Conservation (phyloP, 768 basidiomycete species). For the Mrakia blollopis region DNA sequence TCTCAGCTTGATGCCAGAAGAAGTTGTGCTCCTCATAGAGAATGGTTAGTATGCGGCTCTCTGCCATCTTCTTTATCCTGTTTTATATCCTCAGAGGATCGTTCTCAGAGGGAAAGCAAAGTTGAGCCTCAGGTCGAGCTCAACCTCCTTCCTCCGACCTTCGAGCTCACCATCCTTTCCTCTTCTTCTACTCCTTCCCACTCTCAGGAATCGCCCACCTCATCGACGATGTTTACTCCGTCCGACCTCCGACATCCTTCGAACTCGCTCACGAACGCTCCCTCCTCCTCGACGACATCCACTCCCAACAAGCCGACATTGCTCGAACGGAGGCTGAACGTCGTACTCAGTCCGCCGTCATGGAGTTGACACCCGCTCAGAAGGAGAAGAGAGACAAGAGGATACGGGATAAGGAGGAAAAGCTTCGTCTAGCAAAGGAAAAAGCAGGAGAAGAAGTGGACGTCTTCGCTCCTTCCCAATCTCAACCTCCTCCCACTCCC, state of each 20-base stretch:
- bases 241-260: slow-evolving; percentile 50
- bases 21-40: slow-evolving; percentile 78
- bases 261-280: slow-evolving; percentile 35
- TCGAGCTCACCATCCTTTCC: not conserved
- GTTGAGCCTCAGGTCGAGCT: not conserved
- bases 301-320: slow-evolving; percentile 23
- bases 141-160: too few species aligned
- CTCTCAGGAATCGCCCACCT: slow-evolving; percentile 66
- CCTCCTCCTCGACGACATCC: slow-evolving; percentile 34
- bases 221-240: slow-evolving; percentile 64
- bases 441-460: slow-evolving; percentile 27
- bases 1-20: slow-evolving; percentile 80
- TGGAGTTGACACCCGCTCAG: slow-evolving; percentile 53
- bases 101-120: not conserved
- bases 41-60: slow-evolving; percentile 54
- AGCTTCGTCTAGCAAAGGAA: slow-evolving; percentile 6
- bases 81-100: not conserved
- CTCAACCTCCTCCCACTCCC: not conserved
- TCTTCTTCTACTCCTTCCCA: not conserved
- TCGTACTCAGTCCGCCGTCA: slow-evolving; percentile 49
- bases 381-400: slow-evolving; percentile 55
- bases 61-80: not conserved
- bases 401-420: slow-evolving; percentile 39
- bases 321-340: slow-evolving; percentile 47
- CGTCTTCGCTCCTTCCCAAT: slow-evolving; percentile 28